Percentiles rank a stretch among this genome's conserved stretches.
Conservation (phyloP, 176 grass and related monocot genomes). For the Triticum turgidum region DNA sequence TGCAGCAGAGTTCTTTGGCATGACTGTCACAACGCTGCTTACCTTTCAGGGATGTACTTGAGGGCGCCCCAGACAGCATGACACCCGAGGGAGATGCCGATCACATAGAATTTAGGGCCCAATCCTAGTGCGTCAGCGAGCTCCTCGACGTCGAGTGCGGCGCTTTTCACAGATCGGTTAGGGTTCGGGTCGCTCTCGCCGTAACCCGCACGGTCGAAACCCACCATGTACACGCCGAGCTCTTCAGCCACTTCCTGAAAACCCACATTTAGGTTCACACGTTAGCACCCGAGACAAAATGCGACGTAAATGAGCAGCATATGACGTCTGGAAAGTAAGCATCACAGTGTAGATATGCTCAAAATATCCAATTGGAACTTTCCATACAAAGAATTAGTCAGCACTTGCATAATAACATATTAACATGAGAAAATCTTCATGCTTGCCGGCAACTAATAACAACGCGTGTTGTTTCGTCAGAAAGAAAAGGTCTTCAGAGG, state of each 20-base stretch:
- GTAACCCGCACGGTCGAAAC: constrained; percentile 67
- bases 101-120: constrained; percentile 61
- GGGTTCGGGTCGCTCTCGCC: constrained; percentile 75
- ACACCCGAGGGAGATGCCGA: constrained; percentile 63
- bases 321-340: neutral
- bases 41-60: constrained; percentile 71
- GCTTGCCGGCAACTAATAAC: neutral
- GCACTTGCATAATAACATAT: neutral
- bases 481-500: neutral
- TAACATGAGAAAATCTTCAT: neutral
- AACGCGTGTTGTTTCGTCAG: neutral
- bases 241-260: constrained; percentile 65
- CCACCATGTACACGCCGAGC: constrained; percentile 73
- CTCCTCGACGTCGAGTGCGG: constrained; percentile 57
- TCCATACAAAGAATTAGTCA: too few relatives aligned
- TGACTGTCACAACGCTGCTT: neutral
- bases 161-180: constrained; percentile 52
- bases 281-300: neutral
- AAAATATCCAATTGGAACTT: neutral
- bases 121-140: constrained; percentile 54
- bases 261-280: neutral
- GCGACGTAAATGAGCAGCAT: neutral
- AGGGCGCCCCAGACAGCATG: constrained; percentile 80
- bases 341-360: neutral
- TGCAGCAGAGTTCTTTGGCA: neutral